These are phyloP conservation scores for Neocallimastix lanati DNA, from an alignment of 192 early-diverging fungal species.

Conservation along the genomic window DNA sequence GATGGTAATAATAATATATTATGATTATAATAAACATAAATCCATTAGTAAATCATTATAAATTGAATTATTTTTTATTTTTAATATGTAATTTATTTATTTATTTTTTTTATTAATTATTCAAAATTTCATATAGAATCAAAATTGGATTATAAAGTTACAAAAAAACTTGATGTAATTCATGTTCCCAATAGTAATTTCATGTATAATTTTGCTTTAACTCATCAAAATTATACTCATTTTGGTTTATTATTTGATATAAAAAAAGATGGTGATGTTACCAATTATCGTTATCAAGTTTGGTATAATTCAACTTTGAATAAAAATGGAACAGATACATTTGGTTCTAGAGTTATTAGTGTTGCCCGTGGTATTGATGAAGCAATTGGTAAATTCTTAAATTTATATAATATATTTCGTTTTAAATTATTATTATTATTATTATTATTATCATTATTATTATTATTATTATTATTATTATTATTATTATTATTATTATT, in stretches of 20 bases:
- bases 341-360: slow-evolving; percentile 33
- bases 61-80: no score
- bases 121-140: not conserved
- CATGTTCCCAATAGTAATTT: slow-evolving; percentile 30
- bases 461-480: no score
- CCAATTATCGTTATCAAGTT: slow-evolving; percentile 50
- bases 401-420: no score
- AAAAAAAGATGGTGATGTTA: not conserved
- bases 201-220: slow-evolving; percentile 50
- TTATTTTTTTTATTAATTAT: slow-evolving; percentile 4
- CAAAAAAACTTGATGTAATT: slow-evolving; percentile 19
- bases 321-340: slow-evolving; percentile 41
- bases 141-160: slow-evolving; percentile 9
- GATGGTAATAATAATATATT: not conserved
- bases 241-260: slow-evolving; percentile 20
- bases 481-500: no score
- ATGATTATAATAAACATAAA: no score
- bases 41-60: no score
- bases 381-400: slow-evolving; percentile 24
- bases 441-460: slow-evolving; percentile 2
- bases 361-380: slow-evolving; percentile 49
- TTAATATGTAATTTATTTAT: not conserved
- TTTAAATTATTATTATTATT: no score
- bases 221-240: slow-evolving; percentile 42
- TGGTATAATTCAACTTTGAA: slow-evolving; percentile 48